phyloP scores from a whole-genome alignment of 2,329 filamentous ascomycete genomes.

The Nemania sp. region DNA sequence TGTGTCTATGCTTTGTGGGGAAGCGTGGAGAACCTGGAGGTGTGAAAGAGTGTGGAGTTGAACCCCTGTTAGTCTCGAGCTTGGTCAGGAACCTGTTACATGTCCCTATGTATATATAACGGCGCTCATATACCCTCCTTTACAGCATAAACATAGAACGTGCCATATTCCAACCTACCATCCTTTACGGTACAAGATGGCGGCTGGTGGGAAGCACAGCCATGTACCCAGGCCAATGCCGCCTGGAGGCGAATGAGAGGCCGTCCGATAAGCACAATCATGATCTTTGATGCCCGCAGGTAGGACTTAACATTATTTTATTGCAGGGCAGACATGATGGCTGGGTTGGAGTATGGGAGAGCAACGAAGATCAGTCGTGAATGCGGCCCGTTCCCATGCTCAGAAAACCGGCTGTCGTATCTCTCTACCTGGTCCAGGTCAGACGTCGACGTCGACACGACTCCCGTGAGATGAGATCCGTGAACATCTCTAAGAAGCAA shows the following conservation, averaged over 20 bases:
- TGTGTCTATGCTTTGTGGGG: slow-evolving; percentile 41
- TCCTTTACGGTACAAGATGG: slow-evolving; percentile 20
- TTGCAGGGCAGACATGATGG: slow-evolving; percentile 29
- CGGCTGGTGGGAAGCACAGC: slow-evolving; percentile 35
- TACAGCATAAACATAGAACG: slow-evolving; percentile 34
- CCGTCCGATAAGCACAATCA: slow-evolving; percentile 29
- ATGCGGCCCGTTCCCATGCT: slow-evolving; percentile 29
- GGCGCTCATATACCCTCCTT: slow-evolving; percentile 35
- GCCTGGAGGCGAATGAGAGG: slow-evolving; percentile 31
- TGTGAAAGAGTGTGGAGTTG: slow-evolving; percentile 40
- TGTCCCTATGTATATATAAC: slow-evolving; percentile 31
- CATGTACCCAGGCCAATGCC: slow-evolving; percentile 36
- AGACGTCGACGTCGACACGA: slow-evolving; percentile 14
- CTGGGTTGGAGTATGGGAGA: slow-evolving; percentile 31
- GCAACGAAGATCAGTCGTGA: slow-evolving; percentile 31
- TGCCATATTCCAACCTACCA: slow-evolving; percentile 33
- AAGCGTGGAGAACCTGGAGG: slow-evolving; percentile 43
- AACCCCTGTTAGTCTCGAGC: slow-evolving; percentile 31
- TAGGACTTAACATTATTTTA: slow-evolving; percentile 22
- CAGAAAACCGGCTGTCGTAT: slow-evolving; percentile 27
- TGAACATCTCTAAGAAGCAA: slow-evolving; percentile 8
- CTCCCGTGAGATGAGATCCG: slow-evolving; percentile 15
- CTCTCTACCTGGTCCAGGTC: slow-evolving; percentile 29
- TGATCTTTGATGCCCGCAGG: slow-evolving; percentile 29
- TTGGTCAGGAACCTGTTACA: slow-evolving; percentile 35